Base-by-base conservation (phyloP, 139 green algal species). In the Axilococcus clingmanii region DNA sequence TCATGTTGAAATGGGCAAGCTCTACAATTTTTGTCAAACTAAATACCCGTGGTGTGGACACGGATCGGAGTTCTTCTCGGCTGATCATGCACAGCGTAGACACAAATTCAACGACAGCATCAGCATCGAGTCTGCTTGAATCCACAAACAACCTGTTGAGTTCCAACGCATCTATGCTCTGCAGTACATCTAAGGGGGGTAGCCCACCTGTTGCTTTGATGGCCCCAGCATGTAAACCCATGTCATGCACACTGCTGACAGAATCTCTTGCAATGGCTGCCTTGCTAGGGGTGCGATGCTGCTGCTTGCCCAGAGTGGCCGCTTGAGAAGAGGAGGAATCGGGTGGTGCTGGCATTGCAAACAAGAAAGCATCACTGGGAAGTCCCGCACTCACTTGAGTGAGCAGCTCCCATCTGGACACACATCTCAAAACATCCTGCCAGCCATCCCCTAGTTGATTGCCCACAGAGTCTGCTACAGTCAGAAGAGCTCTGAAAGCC, bases 1-100 rank as follows among this genome's bases (percentile, higher is more conserved):
- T 78, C 88, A 99, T 97, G 78, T 99, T 99, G 82, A 91, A 95
- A 62, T 96, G 87, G 16, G 85, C 71, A 37, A 97, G 83, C 74
- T 97, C 91, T 28, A 98, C 87, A 44, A 98, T 94, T 64, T 96
- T 95, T 43, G 81, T 81, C 14, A 97, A 74, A 40, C 50, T 73
- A 72, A 93, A 98, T 7, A 97, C 82, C 29, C 91, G 74, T 0
- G 91, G 91, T 5, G 71, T 44, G 19, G 43, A 44, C 12, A 58
- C 54, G 7, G 63, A 64, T 14, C 51, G 41, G 25, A 89, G 71
- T 71, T 89, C 81, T 58, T 84, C 72, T 17, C 43, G 48, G 2
- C 76, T 70, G 30, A 93, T 68, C 8, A 31, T 40, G 45, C 47
- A 81, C 48, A 98, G 79, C 24, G 88, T 83, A 2, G 67, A 52